Percentiles rank a stretch among this genome's conserved stretches.
These are phyloP conservation scores for Arthrobotrys conoides DNA, from an alignment of 2,329 filamentous ascomycete genomes.

Conservation along the genomic window DNA sequence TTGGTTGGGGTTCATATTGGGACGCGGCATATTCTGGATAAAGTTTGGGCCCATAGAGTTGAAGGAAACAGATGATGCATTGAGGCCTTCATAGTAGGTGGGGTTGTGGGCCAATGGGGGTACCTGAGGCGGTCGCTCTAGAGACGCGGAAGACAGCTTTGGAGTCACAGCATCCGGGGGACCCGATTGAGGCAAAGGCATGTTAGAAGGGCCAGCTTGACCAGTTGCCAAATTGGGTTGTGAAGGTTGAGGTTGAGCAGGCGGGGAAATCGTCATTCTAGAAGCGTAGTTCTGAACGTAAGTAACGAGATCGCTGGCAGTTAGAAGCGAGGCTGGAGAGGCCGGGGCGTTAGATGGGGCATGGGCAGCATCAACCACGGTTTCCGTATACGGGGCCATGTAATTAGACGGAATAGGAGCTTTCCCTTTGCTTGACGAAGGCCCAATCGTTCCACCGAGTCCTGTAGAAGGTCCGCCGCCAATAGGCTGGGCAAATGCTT, in stretches of 20 bases:
- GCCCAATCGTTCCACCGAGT: not conserved
- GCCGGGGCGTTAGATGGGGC: not conserved
- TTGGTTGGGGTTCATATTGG: not conserved
- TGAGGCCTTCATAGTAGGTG: not conserved
- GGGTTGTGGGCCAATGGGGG: not conserved
- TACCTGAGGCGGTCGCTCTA: constrained; percentile 30
- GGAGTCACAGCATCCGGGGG: constrained; percentile 44
- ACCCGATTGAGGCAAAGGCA: constrained; percentile 29
- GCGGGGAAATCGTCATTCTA: constrained; percentile 34
- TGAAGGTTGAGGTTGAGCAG: constrained; percentile 8
- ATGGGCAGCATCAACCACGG: not conserved
- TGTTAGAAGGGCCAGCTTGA: constrained; percentile 14
- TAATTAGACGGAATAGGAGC: constrained; percentile 35
- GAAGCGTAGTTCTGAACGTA: constrained; percentile 60
- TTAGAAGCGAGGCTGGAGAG: constrained; percentile 29
- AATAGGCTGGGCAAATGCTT: constrained; percentile 35
- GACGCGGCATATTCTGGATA: not conserved
- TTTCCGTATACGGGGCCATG: constrained; percentile 28
- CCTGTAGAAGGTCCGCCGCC: not conserved
- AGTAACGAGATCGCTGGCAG: constrained; percentile 60
- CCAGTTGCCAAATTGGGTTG: not conserved
- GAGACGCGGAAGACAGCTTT: constrained; percentile 49
- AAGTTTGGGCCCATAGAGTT: not conserved
- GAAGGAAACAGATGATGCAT: not conserved
- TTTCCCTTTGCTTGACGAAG: constrained; percentile 37